Percentiles rank a stretch among this genome's conserved stretches.
Evolutionary conservation across 1,139 yeast genomes (phyloP).

Genomic region (Protomyces arabidopsidicola): DNA sequence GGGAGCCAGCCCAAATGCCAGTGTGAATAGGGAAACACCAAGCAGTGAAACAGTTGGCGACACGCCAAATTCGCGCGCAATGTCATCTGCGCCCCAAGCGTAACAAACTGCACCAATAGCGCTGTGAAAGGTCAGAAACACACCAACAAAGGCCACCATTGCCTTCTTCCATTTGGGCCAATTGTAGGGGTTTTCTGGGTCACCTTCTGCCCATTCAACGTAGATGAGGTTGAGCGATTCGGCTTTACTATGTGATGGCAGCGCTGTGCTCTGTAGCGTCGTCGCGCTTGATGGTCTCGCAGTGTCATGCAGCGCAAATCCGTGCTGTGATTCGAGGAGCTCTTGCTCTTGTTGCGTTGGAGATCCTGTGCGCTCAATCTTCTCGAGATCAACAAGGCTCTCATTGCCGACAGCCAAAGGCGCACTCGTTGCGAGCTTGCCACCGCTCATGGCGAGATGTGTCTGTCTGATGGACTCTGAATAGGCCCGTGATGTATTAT

Average conservation of each 20-base stretch:
- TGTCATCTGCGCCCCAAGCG: slow-evolving; percentile 12
- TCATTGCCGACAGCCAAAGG: neutral
- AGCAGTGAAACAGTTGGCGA: slow-evolving; percentile 22
- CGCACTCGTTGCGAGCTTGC: neutral
- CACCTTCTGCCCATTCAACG: slow-evolving; percentile 26
- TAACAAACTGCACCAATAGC: slow-evolving; percentile 21
- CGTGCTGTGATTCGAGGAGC: neutral
- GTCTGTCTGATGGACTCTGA: no score
- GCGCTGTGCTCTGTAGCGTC: neutral
- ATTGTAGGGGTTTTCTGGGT: slow-evolving; percentile 21
- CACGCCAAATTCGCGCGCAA: slow-evolving; percentile 15
- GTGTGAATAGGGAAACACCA: slow-evolving; percentile 23
- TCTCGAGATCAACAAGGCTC: neutral
- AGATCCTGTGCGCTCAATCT: neutral
- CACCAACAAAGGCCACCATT: slow-evolving; percentile 6
- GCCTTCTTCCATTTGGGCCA: slow-evolving; percentile 23
- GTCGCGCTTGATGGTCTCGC: neutral
- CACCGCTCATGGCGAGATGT: no score
- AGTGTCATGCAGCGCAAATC: neutral
- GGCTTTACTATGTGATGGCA: neutral
- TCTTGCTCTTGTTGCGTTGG: neutral
- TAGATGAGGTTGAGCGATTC: slow-evolving; percentile 14
- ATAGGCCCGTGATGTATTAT: no score
- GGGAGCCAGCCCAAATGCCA: slow-evolving; percentile 54
- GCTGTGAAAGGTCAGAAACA: slow-evolving; percentile 10